Evolutionary conservation across 2,329 filamentous ascomycete species (phyloP).

Genomic region (Venturia asperata): DNA sequence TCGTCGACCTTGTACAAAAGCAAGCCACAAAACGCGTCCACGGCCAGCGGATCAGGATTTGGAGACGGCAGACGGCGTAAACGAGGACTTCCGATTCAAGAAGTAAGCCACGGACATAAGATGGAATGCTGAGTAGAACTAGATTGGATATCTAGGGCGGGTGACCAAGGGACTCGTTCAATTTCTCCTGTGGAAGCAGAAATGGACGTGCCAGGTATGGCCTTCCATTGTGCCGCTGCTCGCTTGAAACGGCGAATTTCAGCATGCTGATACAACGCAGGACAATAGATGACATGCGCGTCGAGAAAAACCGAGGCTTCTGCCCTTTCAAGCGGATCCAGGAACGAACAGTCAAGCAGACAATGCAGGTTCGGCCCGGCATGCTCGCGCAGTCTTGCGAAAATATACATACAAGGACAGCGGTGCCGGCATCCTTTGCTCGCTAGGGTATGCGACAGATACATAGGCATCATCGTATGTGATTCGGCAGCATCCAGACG

Average conservation of each 20-base stretch:
- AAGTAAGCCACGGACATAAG: not conserved
- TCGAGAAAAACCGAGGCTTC: too few species aligned
- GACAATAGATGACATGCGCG: too few species aligned
- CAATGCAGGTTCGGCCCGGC: not conserved
- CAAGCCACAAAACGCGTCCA: not conserved
- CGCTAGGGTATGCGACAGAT: not conserved
- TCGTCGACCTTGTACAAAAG: not conserved
- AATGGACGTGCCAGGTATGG: not conserved
- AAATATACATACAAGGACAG: not conserved
- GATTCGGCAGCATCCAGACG: not conserved
- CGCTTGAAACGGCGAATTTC: too few species aligned
- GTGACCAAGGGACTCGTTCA: not conserved
- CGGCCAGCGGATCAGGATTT: not conserved
- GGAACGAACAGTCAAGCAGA: not conserved
- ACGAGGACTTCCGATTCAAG: not conserved
- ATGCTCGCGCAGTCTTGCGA: not conserved
- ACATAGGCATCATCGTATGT: not conserved
- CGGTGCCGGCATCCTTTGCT: not conserved
- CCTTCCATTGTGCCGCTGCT: too few species aligned
- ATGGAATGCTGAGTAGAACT: not conserved
- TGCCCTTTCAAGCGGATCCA: not conserved
- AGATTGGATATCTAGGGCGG: not conserved
- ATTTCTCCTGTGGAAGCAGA: not conserved
- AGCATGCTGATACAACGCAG: too few species aligned
- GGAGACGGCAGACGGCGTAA: not conserved